Conservation (phyloP, 306 rosid species). For the Elaeagnus macrophylla region DNA sequence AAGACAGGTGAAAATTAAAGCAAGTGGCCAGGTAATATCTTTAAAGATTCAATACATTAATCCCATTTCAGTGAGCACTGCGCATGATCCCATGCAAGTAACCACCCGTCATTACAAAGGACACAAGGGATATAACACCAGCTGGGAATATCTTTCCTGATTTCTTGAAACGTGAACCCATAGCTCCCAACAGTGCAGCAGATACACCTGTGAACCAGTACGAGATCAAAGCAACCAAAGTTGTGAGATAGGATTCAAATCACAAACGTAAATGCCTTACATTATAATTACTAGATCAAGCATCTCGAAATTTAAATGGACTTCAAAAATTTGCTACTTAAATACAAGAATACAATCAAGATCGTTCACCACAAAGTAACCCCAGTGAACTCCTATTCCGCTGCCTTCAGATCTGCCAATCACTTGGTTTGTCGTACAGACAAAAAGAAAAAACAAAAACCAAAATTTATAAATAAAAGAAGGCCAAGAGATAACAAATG, state of each 20-base stretch:
- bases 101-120: constrained; percentile 85
- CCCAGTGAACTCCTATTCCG: too few species aligned
- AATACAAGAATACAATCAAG: too few species aligned
- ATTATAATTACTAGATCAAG: not conserved
- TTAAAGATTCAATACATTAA: not conserved
- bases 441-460: too few species aligned
- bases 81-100: constrained; percentile 94
- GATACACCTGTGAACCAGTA: constrained; percentile 51
- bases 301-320: too few species aligned
- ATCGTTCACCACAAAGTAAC: too few species aligned
- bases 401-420: too few species aligned
- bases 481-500: too few species aligned
- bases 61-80: constrained; percentile 41
- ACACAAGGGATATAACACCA: constrained; percentile 83
- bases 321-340: too few species aligned
- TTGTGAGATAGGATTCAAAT: too few species aligned
- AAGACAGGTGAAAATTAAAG: not conserved
- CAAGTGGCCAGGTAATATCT: not conserved
- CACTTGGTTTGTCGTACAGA: too few species aligned
- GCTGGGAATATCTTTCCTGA: constrained; percentile 97
- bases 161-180: constrained; percentile 91
- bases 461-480: too few species aligned
- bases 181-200: constrained; percentile 77
- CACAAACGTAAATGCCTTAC: too few species aligned
- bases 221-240: not conserved